These are phyloP conservation scores for Zygosaccharomyces bisporus DNA, from an alignment of 805 yeast genomes.

Conservation along the genomic window DNA sequence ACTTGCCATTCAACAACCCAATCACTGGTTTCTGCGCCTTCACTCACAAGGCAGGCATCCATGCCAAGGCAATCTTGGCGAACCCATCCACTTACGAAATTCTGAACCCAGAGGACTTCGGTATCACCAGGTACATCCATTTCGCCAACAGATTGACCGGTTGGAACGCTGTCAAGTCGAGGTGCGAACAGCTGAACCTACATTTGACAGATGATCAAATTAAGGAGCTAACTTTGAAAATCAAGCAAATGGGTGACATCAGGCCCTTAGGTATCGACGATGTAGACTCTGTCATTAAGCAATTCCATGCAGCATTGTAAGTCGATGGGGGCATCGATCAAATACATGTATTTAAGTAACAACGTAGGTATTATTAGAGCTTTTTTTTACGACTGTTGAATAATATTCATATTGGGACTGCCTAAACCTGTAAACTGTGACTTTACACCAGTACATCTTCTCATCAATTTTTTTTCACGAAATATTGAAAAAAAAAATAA, in stretches of 20 bases:
- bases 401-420: not conserved
- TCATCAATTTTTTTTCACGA: not conserved
- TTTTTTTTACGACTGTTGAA: slow-evolving; percentile 9
- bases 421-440: not conserved
- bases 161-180: slow-evolving; percentile 97
- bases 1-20: slow-evolving; percentile 96
- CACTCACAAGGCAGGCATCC: slow-evolving; percentile 99
- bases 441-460: slow-evolving; percentile 8
- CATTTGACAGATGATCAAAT: slow-evolving; percentile 86
- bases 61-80: slow-evolving; percentile 97
- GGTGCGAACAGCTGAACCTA: slow-evolving; percentile 95
- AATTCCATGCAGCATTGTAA: slow-evolving; percentile 66
- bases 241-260: slow-evolving; percentile 91
- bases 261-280: slow-evolving; percentile 93
- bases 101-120: slow-evolving; percentile 90
- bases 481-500: no score
- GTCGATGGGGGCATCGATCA: slow-evolving; percentile 4
- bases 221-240: slow-evolving; percentile 91
- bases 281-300: slow-evolving; percentile 93
- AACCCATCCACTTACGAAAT: slow-evolving; percentile 98
- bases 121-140: slow-evolving; percentile 92
- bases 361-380: not conserved
- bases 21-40: slow-evolving; percentile 99
- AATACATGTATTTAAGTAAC: not conserved
- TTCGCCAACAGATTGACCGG: slow-evolving; percentile 97